These are phyloP conservation scores for Paraconiothyrium sp. DNA, from an alignment of 2,329 filamentous ascomycete genomes.

Conservation along the genomic window DNA sequence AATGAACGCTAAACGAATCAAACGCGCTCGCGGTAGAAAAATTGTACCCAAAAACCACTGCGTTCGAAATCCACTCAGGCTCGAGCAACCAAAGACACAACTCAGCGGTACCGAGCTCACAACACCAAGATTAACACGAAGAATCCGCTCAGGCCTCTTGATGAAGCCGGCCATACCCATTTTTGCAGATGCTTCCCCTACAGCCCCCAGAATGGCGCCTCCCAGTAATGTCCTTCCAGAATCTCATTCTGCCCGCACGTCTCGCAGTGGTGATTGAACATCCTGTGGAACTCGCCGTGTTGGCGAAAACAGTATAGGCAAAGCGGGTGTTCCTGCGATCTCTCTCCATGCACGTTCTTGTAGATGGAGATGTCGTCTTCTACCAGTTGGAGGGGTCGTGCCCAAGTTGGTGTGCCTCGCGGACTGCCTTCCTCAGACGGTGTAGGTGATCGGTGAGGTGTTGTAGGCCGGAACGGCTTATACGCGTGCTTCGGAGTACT, in stretches of 20 bases:
- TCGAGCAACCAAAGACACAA: neutral
- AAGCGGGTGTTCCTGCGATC: slow-evolving; percentile 30
- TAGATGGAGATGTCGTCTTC: slow-evolving; percentile 39
- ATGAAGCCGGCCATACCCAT: neutral
- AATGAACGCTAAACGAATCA: neutral
- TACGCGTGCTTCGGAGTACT: slow-evolving; percentile 11
- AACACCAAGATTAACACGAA: neutral
- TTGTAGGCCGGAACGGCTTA: neutral
- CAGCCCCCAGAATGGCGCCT: slow-evolving; percentile 13
- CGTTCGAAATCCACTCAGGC: neutral
- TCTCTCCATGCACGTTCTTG: slow-evolving; percentile 36
- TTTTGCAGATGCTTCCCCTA: neutral
- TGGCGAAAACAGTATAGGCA: slow-evolving; percentile 41
- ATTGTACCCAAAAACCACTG: neutral
- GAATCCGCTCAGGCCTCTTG: too few species aligned
- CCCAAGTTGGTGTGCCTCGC: slow-evolving; percentile 33
- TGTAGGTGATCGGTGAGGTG: slow-evolving; percentile 17
- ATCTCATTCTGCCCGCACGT: slow-evolving; percentile 35
- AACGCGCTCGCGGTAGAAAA: neutral
- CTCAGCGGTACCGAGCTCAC: neutral
- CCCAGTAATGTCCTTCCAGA: slow-evolving; percentile 44
- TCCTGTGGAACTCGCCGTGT: slow-evolving; percentile 35
- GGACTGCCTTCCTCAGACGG: slow-evolving; percentile 12
- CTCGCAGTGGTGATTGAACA: slow-evolving; percentile 38
- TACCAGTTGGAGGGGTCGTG: slow-evolving; percentile 39